Base-by-base conservation (phyloP, 2,329 filamentous ascomycete species). In the Ceratocystis cacaofunesta region DNA sequence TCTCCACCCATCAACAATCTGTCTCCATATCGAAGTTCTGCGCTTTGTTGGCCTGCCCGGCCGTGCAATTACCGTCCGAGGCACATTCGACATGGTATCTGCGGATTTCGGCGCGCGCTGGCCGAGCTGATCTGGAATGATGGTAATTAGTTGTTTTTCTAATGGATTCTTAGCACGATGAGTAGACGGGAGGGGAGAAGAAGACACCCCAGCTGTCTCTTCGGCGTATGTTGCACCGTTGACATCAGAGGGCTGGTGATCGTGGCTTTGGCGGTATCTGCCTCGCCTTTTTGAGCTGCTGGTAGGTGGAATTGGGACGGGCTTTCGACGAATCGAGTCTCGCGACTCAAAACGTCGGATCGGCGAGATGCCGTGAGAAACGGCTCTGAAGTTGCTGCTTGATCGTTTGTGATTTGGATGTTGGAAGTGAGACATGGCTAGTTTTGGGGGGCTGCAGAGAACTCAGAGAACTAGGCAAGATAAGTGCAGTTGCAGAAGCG, bases 281-380 rank as follows among this genome's bases (percentile, higher is more conserved):
- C 19, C 48, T 5, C 15, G 48, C 7, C 8, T 10, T 12, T 52
- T 25, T 15, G 48, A 25, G 2, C 17, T 43, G 58, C 25, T 44
- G 19, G 65, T 10, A 12, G 60, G 22, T 12, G 30, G 55, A 2
- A 19, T 10, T 10, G 65, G 43, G 5, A 67, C 46, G 12, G 65
- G 62, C 22, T 67, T 67, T 6, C 65, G 62, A 2, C 65, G 65
- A 36, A 67, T 65, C 12, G 65, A 65, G 41, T 65, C 62, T 32
- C 48, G 32, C n/a, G 65, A 65, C 15, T 64, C 62, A 30, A 57
- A 50, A 8, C 50, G 50, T 7, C 28, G 36, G 41, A 62, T 62
- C 10, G 60, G n/a, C 19, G 52, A n/a, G 25, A 12, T 25, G 28
- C 52, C 52, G 12, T 17, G 25, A n/a, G 52, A 17, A 25, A 1